These are phyloP conservation scores for Lasiodiplodia gonubiensis DNA, from an alignment of 2,329 filamentous ascomycete species.

Conservation along the genomic window DNA sequence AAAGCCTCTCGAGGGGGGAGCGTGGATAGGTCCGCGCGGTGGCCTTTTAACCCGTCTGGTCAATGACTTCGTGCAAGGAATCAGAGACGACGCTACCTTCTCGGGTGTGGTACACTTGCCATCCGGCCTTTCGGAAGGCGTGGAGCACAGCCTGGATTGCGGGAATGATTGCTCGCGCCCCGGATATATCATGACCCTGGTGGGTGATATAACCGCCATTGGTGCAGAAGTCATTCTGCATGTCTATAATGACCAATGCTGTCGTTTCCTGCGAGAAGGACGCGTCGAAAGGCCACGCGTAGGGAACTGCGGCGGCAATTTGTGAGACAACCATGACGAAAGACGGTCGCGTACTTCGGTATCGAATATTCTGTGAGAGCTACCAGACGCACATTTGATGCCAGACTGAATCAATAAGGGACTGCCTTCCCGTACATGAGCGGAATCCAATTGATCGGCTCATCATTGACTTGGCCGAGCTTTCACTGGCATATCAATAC, in stretches of 20 bases:
- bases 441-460: background rate
- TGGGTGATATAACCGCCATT: constrained; percentile 56
- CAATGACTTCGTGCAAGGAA: background rate
- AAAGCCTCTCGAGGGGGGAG: constrained; percentile 60
- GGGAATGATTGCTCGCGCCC: constrained; percentile 53
- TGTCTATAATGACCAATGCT: constrained; percentile 36
- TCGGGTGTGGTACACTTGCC: constrained; percentile 57
- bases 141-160: constrained; percentile 49
- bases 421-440: background rate
- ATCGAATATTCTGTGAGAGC: background rate
- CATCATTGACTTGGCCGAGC: background rate
- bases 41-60: constrained; percentile 33
- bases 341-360: background rate
- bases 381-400: background rate
- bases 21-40: constrained; percentile 62
- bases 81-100: constrained; percentile 43
- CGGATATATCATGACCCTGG: constrained; percentile 53
- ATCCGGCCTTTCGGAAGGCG: constrained; percentile 48
- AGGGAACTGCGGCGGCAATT: constrained; percentile 40
- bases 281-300: constrained; percentile 50
- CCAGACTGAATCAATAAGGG: background rate
- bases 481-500: background rate
- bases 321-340: constrained; percentile 26
- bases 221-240: constrained; percentile 48
- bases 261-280: constrained; percentile 42